These are phyloP conservation scores for Ophiostoma ips DNA, from an alignment of 2,329 filamentous ascomycete species.

Conservation along the genomic window DNA sequence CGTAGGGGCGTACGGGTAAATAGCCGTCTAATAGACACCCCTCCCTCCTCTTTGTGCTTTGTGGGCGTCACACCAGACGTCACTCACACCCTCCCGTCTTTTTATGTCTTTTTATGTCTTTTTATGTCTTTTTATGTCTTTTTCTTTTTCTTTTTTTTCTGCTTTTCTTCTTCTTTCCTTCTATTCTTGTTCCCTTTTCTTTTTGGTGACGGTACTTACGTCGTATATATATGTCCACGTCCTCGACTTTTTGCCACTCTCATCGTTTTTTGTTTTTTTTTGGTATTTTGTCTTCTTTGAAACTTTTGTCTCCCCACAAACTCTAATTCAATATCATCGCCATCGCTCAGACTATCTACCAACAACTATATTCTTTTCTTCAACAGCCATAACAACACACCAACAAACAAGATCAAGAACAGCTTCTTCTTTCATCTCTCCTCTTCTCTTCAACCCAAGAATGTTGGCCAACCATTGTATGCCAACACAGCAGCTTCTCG, in stretches of 20 bases:
- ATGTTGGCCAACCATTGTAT: slow-evolving; percentile 13
- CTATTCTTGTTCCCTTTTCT: not conserved
- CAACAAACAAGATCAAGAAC: too few species aligned
- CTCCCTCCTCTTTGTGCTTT: too few species aligned
- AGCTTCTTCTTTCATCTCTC: not conserved
- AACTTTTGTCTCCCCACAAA: not conserved
- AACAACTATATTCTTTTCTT: not conserved
- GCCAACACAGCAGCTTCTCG: not conserved
- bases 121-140: not conserved
- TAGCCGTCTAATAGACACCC: too few species aligned
- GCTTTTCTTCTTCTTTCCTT: too few species aligned
- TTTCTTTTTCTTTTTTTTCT: not conserved
- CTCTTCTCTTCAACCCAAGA: not conserved
- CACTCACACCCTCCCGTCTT: not conserved
- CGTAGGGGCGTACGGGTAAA: too few species aligned
- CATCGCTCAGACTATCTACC: too few species aligned
- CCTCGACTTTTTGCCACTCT: not conserved
- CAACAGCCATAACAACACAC: too few species aligned
- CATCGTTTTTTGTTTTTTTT: not conserved
- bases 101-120: not conserved
- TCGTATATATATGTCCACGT: not conserved
- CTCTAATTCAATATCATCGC: too few species aligned
- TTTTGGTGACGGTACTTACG: too few species aligned
- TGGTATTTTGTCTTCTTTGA: too few species aligned
- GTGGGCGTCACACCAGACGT: too few species aligned